phyloP scores from a whole-genome alignment of 2,329 filamentous ascomycete genomes.

The Daldinia sp. region DNA sequence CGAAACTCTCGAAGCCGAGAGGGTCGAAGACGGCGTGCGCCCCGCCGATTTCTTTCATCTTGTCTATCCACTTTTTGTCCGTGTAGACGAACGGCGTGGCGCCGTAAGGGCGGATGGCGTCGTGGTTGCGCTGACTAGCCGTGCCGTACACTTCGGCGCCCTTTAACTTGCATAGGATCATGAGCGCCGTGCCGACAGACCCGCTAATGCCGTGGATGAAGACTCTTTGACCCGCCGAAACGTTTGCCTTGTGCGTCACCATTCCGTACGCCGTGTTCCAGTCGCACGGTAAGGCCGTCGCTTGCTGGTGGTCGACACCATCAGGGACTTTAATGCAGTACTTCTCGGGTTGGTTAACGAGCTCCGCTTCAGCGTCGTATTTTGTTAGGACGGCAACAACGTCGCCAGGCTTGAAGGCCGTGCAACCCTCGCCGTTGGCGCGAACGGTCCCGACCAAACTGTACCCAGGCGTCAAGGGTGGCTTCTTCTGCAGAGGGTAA shows the following conservation, averaged over 20 bases:
- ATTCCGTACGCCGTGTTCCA: constrained; percentile 55
- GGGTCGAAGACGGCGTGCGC: constrained; percentile 50
- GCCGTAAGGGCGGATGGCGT: constrained; percentile 49
- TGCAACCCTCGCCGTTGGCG: constrained; percentile 48
- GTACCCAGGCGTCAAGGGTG: constrained; percentile 60
- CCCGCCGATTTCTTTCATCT: constrained; percentile 56
- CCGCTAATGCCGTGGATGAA: constrained; percentile 61
- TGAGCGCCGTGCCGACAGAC: constrained; percentile 56
- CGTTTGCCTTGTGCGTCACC: constrained; percentile 49
- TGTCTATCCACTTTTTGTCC: constrained; percentile 58
- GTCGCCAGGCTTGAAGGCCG: constrained; percentile 46
- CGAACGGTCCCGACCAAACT: constrained; percentile 55
- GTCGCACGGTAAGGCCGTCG: constrained; percentile 53
- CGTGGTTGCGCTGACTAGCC: constrained; percentile 56
- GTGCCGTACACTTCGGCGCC: constrained; percentile 60
- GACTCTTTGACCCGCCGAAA: constrained; percentile 54
- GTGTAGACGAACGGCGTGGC: constrained; percentile 56
- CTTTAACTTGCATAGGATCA: constrained; percentile 52
- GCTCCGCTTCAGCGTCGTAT: constrained; percentile 55
- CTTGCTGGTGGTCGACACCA: constrained; percentile 52
- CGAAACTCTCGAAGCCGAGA: constrained; percentile 59
- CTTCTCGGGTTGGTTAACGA: constrained; percentile 57
- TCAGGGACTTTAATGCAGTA: constrained; percentile 54
- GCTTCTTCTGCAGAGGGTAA: constrained; percentile 56
- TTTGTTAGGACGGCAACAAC: constrained; percentile 49